Evolutionary conservation across 2,329 filamentous ascomycete species (phyloP), one percentile per base, ranked within the genome.

Genomic region (Colletotrichum spinosum): DNA sequence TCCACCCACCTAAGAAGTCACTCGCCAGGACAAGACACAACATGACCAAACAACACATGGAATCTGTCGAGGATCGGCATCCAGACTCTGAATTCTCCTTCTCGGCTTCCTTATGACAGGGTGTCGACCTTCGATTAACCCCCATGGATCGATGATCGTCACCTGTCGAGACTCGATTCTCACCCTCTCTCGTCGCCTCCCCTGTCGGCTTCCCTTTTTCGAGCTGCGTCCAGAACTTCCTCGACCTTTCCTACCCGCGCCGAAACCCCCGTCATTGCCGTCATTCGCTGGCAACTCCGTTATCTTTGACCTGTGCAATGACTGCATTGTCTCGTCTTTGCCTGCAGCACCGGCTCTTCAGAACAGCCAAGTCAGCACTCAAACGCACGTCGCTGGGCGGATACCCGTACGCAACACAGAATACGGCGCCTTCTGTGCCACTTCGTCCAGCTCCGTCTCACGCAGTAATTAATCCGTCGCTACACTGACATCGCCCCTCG

Each of bases 141-240:
- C 35, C 56, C 35, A 60, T 17, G 50, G 42, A 35, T 65, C 57
- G 55, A 52, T 25, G 39, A 62, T 65, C 62, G 62, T 34, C 55
- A 34, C 33, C 55, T 33, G 39, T 17, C 61, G 33, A n/a, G 50
- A 45, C 44, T 42, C 42, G 60, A 48, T 15, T 38, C 62, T 57
- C 41, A 55, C 52, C 53, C 38, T 51, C 59, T 52, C 9, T 50
- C 45, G 38, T 17, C 46, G 17, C 13, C 39, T 55, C 37, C 50
- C 56, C 51, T 61, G 57, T 35, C 62, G 41, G 35, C 57, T 55
- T 55, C 41, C 48, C 46, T n/a, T 42, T 45, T 55, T 62, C 57
- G 51, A 56, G 35, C 39, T 56, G 62, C 58, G 33, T 65, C 62
- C 62, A 57, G 58, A 65, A 65, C 46, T 39, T 56, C 39, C 46